Percentiles rank a stretch among this genome's conserved stretches.
Evolutionary conservation across 129 eudicot genomes (phyloP).

Genomic region (Pittosporum tobira): DNA sequence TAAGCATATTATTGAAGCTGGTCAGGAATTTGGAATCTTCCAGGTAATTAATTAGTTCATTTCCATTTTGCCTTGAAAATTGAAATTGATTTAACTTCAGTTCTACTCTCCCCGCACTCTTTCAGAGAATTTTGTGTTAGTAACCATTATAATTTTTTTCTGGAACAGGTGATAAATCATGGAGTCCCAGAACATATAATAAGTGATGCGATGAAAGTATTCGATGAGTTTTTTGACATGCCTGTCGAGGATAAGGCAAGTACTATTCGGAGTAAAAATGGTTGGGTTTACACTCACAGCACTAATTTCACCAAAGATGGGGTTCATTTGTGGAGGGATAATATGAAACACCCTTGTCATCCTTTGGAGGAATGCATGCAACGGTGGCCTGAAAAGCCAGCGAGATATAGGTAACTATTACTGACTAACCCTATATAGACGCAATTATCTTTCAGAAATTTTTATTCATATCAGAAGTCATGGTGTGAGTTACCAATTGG

Average conservation of each 20-base stretch:
- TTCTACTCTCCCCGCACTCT: neutral
- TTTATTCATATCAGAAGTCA: neutral
- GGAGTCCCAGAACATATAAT: conserved; percentile 5
- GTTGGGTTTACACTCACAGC: conserved; percentile 9
- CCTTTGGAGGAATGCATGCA: conserved; percentile 22
- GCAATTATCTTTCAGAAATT: neutral
- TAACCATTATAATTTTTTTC: neutral
- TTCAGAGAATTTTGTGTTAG: neutral
- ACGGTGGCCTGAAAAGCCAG: conserved; percentile 15
- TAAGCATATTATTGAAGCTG: conserved; percentile 9
- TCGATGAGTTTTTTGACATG: conserved; percentile 2
- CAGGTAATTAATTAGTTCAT: neutral
- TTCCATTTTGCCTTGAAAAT: neutral
- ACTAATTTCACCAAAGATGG: conserved; percentile 10
- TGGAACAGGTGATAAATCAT: conserved; percentile 9
- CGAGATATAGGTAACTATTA: conserved; percentile 7
- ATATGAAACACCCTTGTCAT: conserved; percentile 11
- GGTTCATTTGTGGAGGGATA: conserved; percentile 24
- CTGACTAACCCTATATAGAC: neutral
- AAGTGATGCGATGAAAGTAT: neutral
- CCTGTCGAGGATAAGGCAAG: neutral
- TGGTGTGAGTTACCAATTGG: neutral
- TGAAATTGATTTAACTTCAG: neutral
- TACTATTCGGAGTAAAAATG: neutral
- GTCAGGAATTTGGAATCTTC: conserved; percentile 20